A percentile compares a stretch with the other conserved stretches of the same genome.
These are phyloP conservation scores for Pezicula rhizophila DNA, from an alignment of 2,329 filamentous ascomycete genomes.

Conservation along the genomic window DNA sequence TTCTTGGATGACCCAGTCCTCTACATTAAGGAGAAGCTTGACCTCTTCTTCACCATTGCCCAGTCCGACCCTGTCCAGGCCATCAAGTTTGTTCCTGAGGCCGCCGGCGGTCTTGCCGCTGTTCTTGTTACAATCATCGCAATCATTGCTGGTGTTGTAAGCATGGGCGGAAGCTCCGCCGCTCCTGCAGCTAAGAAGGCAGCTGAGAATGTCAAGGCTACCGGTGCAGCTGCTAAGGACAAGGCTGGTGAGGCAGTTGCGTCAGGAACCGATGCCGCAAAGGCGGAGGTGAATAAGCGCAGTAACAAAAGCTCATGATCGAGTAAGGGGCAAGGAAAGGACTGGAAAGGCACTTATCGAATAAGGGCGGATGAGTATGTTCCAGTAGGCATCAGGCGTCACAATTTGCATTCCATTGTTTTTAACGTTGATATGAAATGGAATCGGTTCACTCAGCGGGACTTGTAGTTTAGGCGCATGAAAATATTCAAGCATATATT, in stretches of 20 bases:
- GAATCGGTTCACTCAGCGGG: not conserved
- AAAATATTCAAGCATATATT: not conserved
- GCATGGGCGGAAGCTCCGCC: constrained; percentile 58
- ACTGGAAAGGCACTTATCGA: not conserved
- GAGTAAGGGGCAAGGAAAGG: constrained; percentile 2
- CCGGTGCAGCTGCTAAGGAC: constrained; percentile 70
- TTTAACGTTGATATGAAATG: too few species aligned
- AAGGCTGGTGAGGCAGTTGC: constrained; percentile 58
- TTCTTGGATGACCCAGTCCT: constrained; percentile 87
- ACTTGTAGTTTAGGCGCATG: not conserved
- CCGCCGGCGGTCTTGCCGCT: constrained; percentile 73
- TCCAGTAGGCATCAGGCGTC: not conserved
- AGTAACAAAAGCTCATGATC: constrained; percentile 24
- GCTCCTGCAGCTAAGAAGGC: constrained; percentile 69
- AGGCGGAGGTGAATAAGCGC: constrained; percentile 40
- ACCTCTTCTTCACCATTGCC: constrained; percentile 81
- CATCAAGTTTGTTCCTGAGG: constrained; percentile 84
- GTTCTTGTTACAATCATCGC: constrained; percentile 64
- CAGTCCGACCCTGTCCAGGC: constrained; percentile 75
- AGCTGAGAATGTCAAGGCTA: constrained; percentile 57
- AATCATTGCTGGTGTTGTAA: constrained; percentile 61
- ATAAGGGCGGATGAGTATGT: constrained; percentile 2
- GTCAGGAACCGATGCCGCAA: constrained; percentile 64
- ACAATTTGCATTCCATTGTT: too few species aligned
- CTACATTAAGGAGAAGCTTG: constrained; percentile 87